These are phyloP conservation scores for Penicillium odoratum DNA, from an alignment of 495 filamentous ascomycete genomes.

Conservation along the genomic window DNA sequence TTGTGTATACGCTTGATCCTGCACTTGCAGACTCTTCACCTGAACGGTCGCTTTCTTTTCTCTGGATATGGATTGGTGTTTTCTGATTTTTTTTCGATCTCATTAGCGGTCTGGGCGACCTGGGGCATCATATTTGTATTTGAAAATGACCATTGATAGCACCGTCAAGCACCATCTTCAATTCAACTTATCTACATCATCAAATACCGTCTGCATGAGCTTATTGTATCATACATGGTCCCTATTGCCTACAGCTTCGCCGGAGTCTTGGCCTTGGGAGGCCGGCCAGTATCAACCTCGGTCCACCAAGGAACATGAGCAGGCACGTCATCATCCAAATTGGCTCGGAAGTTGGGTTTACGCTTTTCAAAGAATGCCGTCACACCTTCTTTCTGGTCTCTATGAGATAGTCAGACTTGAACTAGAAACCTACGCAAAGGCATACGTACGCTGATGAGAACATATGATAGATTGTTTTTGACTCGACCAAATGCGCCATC, in stretches of 20 bases:
- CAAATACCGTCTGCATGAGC: background rate
- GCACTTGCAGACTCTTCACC: slow-evolving; percentile 9
- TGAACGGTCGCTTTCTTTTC: slow-evolving; percentile 19
- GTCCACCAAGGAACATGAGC: slow-evolving; percentile 34
- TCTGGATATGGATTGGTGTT: slow-evolving; percentile 24
- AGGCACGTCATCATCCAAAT: slow-evolving; percentile 31
- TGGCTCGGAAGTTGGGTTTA: slow-evolving; percentile 50
- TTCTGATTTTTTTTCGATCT: slow-evolving; percentile 20
- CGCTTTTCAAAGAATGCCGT: slow-evolving; percentile 51
- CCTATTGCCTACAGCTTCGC: slow-evolving; percentile 32
- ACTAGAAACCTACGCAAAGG: background rate
- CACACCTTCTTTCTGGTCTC: slow-evolving; percentile 52
- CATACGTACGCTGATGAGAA: slow-evolving; percentile 44
- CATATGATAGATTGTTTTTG: slow-evolving; percentile 54
- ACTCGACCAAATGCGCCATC: slow-evolving; percentile 59
- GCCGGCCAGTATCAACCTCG: slow-evolving; percentile 31
- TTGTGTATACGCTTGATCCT: slow-evolving; percentile 25
- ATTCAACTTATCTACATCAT: slow-evolving; percentile 11
- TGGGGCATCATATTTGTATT: slow-evolving; percentile 28
- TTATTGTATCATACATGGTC: background rate
- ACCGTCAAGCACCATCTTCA: slow-evolving; percentile 9
- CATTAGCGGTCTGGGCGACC: slow-evolving; percentile 30
- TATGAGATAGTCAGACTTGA: slow-evolving; percentile 13
- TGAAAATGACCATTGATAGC: slow-evolving; percentile 22
- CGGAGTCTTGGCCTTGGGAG: slow-evolving; percentile 20